phyloP scores from a whole-genome alignment of 176 grass and related monocot species.

The Lolium multiflorum region DNA sequence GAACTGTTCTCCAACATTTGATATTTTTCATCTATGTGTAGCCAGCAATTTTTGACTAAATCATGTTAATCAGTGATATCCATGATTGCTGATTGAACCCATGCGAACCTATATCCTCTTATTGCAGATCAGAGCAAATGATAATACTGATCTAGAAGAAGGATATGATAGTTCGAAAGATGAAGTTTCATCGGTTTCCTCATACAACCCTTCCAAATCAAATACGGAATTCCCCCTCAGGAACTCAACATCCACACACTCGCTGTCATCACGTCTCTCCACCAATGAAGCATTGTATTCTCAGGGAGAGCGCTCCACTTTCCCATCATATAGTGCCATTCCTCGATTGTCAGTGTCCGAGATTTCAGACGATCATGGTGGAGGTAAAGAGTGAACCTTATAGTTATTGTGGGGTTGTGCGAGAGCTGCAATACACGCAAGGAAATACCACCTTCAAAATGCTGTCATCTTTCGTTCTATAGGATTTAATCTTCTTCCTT shows the following conservation, averaged over 20 bases:
- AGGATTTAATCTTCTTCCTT: background rate
- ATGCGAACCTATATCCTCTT: slow-evolving; percentile 34
- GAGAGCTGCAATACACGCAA: slow-evolving; percentile 7
- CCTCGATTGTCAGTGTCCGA: slow-evolving; percentile 85
- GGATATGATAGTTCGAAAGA: slow-evolving; percentile 97
- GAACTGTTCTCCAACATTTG: slow-evolving; percentile 2
- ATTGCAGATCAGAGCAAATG: slow-evolving; percentile 72
- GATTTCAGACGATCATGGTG: slow-evolving; percentile 73
- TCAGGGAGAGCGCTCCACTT: slow-evolving; percentile 58
- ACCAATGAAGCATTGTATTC: slow-evolving; percentile 59
- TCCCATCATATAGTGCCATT: slow-evolving; percentile 62
- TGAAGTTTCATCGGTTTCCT: slow-evolving; percentile 97
- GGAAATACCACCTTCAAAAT: slow-evolving; percentile 9
- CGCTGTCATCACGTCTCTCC: slow-evolving; percentile 74
- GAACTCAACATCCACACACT: slow-evolving; percentile 75
- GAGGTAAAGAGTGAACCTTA: slow-evolving; percentile 62
- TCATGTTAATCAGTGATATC: background rate
- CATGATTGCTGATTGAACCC: slow-evolving; percentile 15
- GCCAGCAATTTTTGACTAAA: slow-evolving; percentile 21
- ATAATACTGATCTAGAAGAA: slow-evolving; percentile 87
- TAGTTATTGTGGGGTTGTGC: slow-evolving; percentile 7
- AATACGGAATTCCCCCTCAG: slow-evolving; percentile 63
- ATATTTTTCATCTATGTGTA: slow-evolving; percentile 31
- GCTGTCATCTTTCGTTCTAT: background rate
- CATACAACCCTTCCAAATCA: slow-evolving; percentile 82